phyloP scores from a whole-genome alignment of 2,329 filamentous ascomycete genomes.

The Cladophialophora immunda region DNA sequence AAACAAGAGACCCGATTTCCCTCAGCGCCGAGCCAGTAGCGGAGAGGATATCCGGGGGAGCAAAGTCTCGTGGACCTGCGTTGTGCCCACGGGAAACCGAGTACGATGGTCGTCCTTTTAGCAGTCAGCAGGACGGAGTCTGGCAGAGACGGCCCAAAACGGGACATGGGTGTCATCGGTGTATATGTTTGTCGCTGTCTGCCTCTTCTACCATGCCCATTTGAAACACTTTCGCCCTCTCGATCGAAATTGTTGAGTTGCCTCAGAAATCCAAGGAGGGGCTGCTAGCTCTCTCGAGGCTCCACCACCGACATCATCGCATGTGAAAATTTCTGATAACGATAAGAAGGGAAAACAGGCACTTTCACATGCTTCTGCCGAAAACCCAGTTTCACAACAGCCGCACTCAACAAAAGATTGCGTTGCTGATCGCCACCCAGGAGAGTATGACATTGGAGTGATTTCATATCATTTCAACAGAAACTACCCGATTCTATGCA shows the following conservation, averaged over 20 bases:
- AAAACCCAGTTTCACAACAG: not conserved
- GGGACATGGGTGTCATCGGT: too few relatives aligned
- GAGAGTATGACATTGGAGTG: not conserved
- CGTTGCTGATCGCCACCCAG: not conserved
- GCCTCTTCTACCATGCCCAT: not conserved
- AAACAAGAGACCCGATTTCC: too few relatives aligned
- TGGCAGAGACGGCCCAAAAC: too few relatives aligned
- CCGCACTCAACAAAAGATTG: not conserved
- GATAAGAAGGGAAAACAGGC: not conserved
- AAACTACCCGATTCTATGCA: conserved; percentile 6
- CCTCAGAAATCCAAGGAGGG: not conserved
- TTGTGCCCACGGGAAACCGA: too few relatives aligned
- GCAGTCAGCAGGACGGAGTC: too few relatives aligned
- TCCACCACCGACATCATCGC: conserved; percentile 1
- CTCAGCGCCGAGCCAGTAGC: too few relatives aligned
- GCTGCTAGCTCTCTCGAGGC: not conserved
- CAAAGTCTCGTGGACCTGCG: too few relatives aligned
- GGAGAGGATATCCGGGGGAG: too few relatives aligned
- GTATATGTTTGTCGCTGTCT: too few relatives aligned
- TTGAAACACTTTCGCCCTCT: not conserved
- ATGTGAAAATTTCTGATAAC: conserved; percentile 9
- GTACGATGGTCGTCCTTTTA: too few relatives aligned
- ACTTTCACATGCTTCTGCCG: conserved; percentile 1
- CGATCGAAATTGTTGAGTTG: not conserved
- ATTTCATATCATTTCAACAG: not conserved